These are phyloP conservation scores for Fomitopsis schrenkii DNA, from an alignment of 1,284 basidiomycete genomes.

Conservation along the genomic window DNA sequence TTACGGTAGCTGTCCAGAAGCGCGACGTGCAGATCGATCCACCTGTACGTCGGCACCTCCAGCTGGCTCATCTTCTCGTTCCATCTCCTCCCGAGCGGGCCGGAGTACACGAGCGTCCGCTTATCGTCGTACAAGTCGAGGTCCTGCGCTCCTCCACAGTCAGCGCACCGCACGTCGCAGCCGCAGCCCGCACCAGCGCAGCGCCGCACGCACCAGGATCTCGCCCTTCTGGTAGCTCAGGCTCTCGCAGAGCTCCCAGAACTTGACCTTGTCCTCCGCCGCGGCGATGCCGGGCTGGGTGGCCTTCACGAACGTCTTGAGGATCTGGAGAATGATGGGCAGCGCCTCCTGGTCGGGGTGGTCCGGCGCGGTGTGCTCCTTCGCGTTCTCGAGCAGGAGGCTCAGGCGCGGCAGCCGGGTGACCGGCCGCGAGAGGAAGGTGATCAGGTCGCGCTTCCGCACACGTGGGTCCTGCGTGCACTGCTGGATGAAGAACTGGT, in stretches of 20 bases:
- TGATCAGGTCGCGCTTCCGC: slow-evolving; percentile 73
- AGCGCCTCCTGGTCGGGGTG: slow-evolving; percentile 69
- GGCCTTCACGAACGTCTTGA: slow-evolving; percentile 68
- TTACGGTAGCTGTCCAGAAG: slow-evolving; percentile 75
- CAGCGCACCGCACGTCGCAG: background rate
- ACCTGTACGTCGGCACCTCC: slow-evolving; percentile 36
- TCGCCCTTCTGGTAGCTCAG: slow-evolving; percentile 72
- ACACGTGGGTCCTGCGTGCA: slow-evolving; percentile 63
- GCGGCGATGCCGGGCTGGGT: slow-evolving; percentile 82
- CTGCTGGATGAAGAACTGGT: slow-evolving; percentile 62
- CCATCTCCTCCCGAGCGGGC: slow-evolving; percentile 47
- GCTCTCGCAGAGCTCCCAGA: slow-evolving; percentile 74
- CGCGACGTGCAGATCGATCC: slow-evolving; percentile 64
- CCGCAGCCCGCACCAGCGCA: slow-evolving; percentile 4
- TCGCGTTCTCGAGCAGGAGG: slow-evolving; percentile 66
- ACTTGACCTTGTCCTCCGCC: slow-evolving; percentile 80
- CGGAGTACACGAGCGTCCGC: slow-evolving; percentile 63
- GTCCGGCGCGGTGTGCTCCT: slow-evolving; percentile 57
- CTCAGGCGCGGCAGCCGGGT: slow-evolving; percentile 76
- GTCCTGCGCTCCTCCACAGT: slow-evolving; percentile 43
- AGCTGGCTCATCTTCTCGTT: slow-evolving; percentile 2
- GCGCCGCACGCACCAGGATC: slow-evolving; percentile 54
- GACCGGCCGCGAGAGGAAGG: slow-evolving; percentile 78
- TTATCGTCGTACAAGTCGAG: slow-evolving; percentile 74
- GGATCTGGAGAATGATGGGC: slow-evolving; percentile 57